A percentile compares a stretch with the other conserved stretches of the same genome.
Conservation (phyloP, 192 early-diverging fungal species). For the Coemansia sp. region DNA sequence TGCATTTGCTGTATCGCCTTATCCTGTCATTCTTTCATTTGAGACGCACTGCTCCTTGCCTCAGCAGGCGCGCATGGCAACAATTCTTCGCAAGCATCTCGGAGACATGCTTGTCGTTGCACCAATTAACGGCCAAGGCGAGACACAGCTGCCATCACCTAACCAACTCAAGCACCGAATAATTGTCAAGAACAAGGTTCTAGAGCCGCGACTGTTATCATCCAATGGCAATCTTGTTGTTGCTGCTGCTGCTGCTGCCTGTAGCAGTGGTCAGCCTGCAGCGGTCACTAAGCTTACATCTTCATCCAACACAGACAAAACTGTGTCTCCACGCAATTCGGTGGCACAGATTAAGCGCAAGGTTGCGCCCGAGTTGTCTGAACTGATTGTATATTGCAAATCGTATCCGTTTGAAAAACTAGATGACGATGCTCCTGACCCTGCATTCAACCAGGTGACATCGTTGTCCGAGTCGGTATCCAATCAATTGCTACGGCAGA, state of each 20-base stretch:
- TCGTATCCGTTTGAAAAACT: slow-evolving; percentile 61
- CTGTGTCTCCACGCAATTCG: slow-evolving; percentile 31
- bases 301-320: slow-evolving; percentile 5
- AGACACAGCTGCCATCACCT: slow-evolving; percentile 64
- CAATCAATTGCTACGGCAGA: slow-evolving; percentile 53
- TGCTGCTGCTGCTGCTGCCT: no score
- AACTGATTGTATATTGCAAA: slow-evolving; percentile 63
- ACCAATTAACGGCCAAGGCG: slow-evolving; percentile 23
- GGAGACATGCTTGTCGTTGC: slow-evolving; percentile 63
- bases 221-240: no score
- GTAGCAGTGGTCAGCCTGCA: neutral
- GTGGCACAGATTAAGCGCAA: slow-evolving; percentile 44
- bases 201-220: slow-evolving; percentile 3
- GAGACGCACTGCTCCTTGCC: slow-evolving; percentile 76
- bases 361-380: slow-evolving; percentile 57
- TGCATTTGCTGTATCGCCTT: slow-evolving; percentile 78
- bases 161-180: slow-evolving; percentile 66
- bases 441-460: slow-evolving; percentile 61
- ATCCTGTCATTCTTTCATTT: slow-evolving; percentile 80
- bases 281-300: neutral
- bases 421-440: slow-evolving; percentile 45
- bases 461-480: slow-evolving; percentile 74
- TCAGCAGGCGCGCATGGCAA: slow-evolving; percentile 77
- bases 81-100: slow-evolving; percentile 62
- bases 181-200: slow-evolving; percentile 70